These are phyloP conservation scores for Talaromyces sp. DNA, from an alignment of 2,329 filamentous ascomycete species.

Conservation along the genomic window DNA sequence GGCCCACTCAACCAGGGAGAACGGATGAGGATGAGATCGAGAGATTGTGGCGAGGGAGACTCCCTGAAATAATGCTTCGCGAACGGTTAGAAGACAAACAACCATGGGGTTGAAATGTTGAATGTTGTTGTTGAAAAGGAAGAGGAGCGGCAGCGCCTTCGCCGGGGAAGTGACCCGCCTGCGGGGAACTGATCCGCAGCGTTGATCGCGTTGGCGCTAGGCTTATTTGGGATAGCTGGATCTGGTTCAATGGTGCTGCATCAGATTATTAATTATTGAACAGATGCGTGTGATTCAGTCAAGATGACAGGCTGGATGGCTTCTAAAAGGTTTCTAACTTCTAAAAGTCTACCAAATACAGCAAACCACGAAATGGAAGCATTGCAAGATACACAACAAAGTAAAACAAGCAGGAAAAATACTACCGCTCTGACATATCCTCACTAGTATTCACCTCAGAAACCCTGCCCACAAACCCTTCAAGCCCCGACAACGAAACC, in stretches of 20 bases:
- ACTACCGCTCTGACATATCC: conserved; percentile 67
- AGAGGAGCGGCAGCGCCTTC: background rate
- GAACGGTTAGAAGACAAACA: background rate
- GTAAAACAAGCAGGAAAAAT: background rate
- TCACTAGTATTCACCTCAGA: conserved; percentile 33
- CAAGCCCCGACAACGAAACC: conserved; percentile 47
- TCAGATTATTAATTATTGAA: no score
- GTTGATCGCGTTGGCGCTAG: background rate
- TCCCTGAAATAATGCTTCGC: background rate
- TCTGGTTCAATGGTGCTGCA: no score
- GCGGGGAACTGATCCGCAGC: background rate
- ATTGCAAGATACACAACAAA: background rate
- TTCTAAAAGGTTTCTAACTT: background rate
- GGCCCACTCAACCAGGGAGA: no score
- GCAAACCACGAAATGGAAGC: background rate
- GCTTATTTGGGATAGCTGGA: background rate
- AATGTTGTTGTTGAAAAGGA: no score
- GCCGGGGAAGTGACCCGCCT: background rate
- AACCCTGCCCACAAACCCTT: conserved; percentile 54
- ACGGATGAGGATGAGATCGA: no score
- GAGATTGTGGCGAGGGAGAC: no score
- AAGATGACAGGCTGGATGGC: background rate
- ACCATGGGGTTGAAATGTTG: background rate
- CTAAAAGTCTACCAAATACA: background rate
- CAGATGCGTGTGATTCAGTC: background rate